Percentiles rank a stretch among this genome's conserved stretches.
Conservation (phyloP, 2,329 filamentous ascomycete species). For the Fusarium citri region DNA sequence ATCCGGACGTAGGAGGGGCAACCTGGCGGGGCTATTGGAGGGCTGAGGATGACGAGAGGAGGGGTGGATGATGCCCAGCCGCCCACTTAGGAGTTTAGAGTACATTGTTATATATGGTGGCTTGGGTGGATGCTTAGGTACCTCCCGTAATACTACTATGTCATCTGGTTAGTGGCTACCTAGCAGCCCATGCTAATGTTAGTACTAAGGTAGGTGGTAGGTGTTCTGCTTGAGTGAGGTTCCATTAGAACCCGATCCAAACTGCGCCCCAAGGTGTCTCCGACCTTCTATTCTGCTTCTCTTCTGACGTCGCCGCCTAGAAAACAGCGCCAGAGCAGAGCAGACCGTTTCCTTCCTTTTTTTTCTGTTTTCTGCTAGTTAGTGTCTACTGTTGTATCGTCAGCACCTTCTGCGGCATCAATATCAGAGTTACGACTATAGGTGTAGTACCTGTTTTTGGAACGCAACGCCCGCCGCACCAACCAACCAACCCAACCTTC, state of each 20-base stretch:
- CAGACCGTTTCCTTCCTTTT: conserved; percentile 26
- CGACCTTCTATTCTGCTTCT: conserved; percentile 30
- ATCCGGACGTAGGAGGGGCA: conserved; percentile 46
- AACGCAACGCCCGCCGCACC: conserved; percentile 26
- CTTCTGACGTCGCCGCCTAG: conserved; percentile 41
- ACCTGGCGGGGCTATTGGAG: conserved; percentile 41
- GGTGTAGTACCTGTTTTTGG: conserved; percentile 6
- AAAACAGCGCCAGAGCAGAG: conserved; percentile 20
- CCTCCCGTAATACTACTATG: conserved; percentile 32
- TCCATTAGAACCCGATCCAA: conserved; percentile 33
- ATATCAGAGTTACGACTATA: conserved; percentile 13
- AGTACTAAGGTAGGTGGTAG: background rate
- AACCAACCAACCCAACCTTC: conserved; percentile 15
- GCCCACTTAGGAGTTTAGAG: conserved; percentile 1
- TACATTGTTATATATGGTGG: conserved; percentile 12
- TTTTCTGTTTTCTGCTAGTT: conserved; percentile 19
- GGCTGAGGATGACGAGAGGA: conserved; percentile 22
- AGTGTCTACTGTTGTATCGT: conserved; percentile 13
- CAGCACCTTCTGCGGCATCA: conserved; percentile 1
- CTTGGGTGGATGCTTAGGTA: conserved; percentile 14
- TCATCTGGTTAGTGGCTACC: conserved; percentile 33
- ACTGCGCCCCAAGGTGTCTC: conserved; percentile 44
- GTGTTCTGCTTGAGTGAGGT: conserved; percentile 5
- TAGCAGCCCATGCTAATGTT: background rate
- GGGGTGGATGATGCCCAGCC: conserved; percentile 32